Evolutionary conservation across 2,329 filamentous ascomycete genomes (phyloP).

Genomic region (Paecilomyces dactylethromorphus): DNA sequence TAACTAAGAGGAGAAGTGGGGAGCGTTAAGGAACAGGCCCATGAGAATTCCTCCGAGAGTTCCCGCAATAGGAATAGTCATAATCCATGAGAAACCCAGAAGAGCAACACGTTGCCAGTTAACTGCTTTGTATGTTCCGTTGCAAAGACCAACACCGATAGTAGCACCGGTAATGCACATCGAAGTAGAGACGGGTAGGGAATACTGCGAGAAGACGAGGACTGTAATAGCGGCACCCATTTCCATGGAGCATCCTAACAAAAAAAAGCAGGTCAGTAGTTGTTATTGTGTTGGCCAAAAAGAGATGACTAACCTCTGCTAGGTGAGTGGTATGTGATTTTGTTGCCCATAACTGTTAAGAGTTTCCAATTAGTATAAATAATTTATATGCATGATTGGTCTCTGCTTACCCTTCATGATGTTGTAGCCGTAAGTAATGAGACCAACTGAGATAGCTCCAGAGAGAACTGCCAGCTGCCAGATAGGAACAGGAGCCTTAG

Average conservation of each 20-base stretch:
- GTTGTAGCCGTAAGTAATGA: conserved; percentile 73
- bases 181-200: conserved; percentile 67
- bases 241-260: conserved; percentile 61
- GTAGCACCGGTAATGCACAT: conserved; percentile 78
- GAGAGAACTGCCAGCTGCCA: conserved; percentile 72
- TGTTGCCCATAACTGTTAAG: conserved; percentile 59
- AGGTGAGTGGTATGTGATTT: conserved; percentile 64
- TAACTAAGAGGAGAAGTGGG: conserved; percentile 39
- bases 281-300: background rate
- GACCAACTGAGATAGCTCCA: conserved; percentile 57
- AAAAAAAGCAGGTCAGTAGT: conserved; percentile 5
- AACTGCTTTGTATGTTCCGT: conserved; percentile 63
- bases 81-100: conserved; percentile 60
- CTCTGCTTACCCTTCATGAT: conserved; percentile 65
- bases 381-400: no score
- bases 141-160: conserved; percentile 71
- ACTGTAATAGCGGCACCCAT: conserved; percentile 73
- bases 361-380: no score
- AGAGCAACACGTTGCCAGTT: conserved; percentile 70
- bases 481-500: conserved; percentile 61
- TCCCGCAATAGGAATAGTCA: conserved; percentile 58
- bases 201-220: conserved; percentile 68
- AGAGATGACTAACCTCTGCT: conserved; percentile 33
- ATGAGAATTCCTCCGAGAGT: conserved; percentile 49
- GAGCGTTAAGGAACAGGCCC: conserved; percentile 52